These are phyloP conservation scores for Verbena officinalis DNA, from an alignment of 257 asterid genomes.

Conservation along the genomic window DNA sequence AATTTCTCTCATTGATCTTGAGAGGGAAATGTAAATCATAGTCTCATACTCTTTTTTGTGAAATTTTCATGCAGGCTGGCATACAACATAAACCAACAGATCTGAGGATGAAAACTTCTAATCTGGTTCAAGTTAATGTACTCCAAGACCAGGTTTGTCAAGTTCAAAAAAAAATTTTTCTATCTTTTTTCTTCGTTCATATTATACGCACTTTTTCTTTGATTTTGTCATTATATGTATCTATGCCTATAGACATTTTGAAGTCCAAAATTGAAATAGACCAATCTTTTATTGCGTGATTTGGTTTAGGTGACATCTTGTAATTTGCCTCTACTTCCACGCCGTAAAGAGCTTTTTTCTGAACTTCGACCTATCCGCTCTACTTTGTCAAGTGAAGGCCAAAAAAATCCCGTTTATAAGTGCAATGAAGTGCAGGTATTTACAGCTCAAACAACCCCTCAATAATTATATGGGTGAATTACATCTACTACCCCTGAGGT, in stretches of 20 bases:
- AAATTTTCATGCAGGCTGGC: constrained; percentile 67
- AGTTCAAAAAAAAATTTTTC: no score
- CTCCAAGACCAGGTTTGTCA: constrained; percentile 64
- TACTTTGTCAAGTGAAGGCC: constrained; percentile 54
- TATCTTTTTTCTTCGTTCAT: neutral
- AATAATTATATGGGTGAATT: neutral
- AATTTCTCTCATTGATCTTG: neutral
- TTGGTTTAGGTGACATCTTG: constrained; percentile 64
- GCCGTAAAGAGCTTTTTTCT: constrained; percentile 58
- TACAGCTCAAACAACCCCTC: constrained; percentile 5
- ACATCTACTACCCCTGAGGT: no score
- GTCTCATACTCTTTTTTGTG: constrained; percentile 8
- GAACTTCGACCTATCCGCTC: constrained; percentile 72
- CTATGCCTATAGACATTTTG: neutral
- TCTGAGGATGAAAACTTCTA: constrained; percentile 61
- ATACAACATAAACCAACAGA: constrained; percentile 63
- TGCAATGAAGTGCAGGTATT: constrained; percentile 84
- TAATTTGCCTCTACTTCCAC: constrained; percentile 76
- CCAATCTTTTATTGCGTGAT: neutral
- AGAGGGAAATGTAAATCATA: neutral
- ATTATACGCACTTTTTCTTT: neutral
- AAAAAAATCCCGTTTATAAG: constrained; percentile 70
- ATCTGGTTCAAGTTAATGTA: constrained; percentile 67
- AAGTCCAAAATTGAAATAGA: no score
- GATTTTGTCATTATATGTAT: neutral